Percentiles rank a stretch among this genome's conserved stretches.
phyloP scores from a whole-genome alignment of 257 asterid genomes.

The Phtheirospermum japonicum region DNA sequence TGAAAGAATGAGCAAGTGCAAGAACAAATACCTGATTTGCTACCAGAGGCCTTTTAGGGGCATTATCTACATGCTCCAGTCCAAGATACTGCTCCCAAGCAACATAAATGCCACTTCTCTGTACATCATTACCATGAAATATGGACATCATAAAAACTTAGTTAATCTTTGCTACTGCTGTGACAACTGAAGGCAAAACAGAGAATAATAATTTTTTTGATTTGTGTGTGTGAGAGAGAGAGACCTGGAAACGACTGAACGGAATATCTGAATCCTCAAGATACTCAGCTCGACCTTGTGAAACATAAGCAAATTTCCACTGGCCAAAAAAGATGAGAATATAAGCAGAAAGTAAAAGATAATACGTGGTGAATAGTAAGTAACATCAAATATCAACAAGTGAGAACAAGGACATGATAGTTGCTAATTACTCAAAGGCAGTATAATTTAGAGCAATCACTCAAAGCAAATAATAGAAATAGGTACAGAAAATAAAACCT shows the following conservation, averaged over 20 bases:
- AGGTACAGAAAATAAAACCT: constrained; percentile 27
- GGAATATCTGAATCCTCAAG: constrained; percentile 50
- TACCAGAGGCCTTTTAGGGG: constrained; percentile 44
- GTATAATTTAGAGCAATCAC: background rate
- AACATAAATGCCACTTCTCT: constrained; percentile 40
- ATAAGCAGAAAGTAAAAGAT: constrained; percentile 15
- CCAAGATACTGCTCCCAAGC: constrained; percentile 67
- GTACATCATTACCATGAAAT: constrained; percentile 23
- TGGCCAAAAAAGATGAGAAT: constrained; percentile 29
- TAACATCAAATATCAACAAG: constrained; percentile 20
- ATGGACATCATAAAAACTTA: constrained; percentile 15
- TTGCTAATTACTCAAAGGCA: constrained; percentile 15
- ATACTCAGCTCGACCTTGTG: constrained; percentile 49
- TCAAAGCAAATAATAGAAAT: constrained; percentile 5
- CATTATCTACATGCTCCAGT: constrained; percentile 48
- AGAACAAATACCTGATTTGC: constrained; percentile 43
- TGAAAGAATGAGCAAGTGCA: constrained; percentile 16
- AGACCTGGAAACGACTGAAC: constrained; percentile 58
- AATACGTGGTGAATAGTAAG: constrained; percentile 9
- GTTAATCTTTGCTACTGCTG: background rate
- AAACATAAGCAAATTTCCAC: constrained; percentile 64
- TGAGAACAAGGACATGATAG: constrained; percentile 18
- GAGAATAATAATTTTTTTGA: background rate
- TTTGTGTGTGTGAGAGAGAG: constrained; percentile 12
- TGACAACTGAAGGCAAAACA: background rate